Base-by-base conservation (phyloP, 805 yeast species). In the Hanseniaspora meyeri region DNA sequence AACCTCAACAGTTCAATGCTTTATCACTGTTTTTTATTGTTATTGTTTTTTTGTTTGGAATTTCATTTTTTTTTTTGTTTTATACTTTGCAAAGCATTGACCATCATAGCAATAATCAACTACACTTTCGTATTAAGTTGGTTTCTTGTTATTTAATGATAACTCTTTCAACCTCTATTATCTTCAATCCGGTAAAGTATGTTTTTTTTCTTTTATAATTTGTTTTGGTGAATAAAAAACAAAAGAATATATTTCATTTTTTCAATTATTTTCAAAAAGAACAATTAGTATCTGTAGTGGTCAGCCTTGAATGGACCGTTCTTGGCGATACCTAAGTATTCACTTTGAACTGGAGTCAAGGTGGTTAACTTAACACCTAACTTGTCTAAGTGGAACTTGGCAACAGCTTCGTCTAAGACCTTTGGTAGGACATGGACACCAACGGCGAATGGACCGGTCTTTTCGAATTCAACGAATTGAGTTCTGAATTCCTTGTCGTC, bases 231-330 rank as follows among this genome's bases (percentile, higher is more conserved):
- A 32, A 10, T 32, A 32, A 32, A 10, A 32, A 32, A n/a, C n/a
- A n/a, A 32, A 32, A 9, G 36, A 32, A 10, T 32, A 10, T 9
- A 32, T 32, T 31, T 31, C 36, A 10, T 32, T 32, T 32, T 32
- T 32, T 32, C 12, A 10, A 11, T 19, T 46, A 10, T 16, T 46
- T 12, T n/a, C 17, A 24, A 49, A 5, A 39, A 39, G 7, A 9
- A 17, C 43, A 46, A 16, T 77, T 87, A 91, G 79, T 91, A 91
- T 80, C 97, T 87, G 95, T 91, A 91, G 79, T 84, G 87, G 68
- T 91, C 97, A 69, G 95, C 84, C 85, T 91, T 91, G 95, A 68
- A 91, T 68, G 98, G 98, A 79, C 98, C 98, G 73, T 83, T 85
- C 67, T 72, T 71, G 69, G 96, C 91, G 66, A 93, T 76, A 70